These are phyloP conservation scores for Rhodotorula toruloides DNA, from an alignment of 768 basidiomycete genomes.

Conservation along the genomic window DNA sequence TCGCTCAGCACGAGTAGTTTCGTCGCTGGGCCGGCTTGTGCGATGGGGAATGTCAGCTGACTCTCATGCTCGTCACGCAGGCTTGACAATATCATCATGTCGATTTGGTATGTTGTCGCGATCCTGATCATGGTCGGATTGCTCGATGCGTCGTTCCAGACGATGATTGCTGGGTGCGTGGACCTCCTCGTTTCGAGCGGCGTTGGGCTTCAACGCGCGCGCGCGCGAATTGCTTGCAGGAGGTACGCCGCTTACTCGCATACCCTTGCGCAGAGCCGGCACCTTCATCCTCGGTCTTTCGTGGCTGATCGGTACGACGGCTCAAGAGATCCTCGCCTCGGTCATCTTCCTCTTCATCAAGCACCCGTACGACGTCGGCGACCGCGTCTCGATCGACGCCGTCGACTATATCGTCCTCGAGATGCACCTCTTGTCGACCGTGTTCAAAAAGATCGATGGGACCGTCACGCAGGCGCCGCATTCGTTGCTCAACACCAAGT, in stretches of 20 bases:
- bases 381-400: slow-evolving; percentile 56
- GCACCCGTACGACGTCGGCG: slow-evolving; percentile 59
- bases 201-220: background rate
- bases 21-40: too few species aligned
- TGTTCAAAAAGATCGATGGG: slow-evolving; percentile 59
- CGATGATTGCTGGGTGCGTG: slow-evolving; percentile 32
- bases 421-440: slow-evolving; percentile 72
- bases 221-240: background rate
- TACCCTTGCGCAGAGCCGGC: slow-evolving; percentile 51
- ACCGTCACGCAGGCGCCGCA: slow-evolving; percentile 57
- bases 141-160: slow-evolving; percentile 51
- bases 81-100: slow-evolving; percentile 80
- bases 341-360: slow-evolving; percentile 79
- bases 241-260: background rate
- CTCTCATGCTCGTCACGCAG: slow-evolving; percentile 43
- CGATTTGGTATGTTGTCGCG: slow-evolving; percentile 61
- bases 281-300: slow-evolving; percentile 57
- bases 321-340: slow-evolving; percentile 72
- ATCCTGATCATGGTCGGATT: slow-evolving; percentile 77
- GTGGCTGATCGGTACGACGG: slow-evolving; percentile 56
- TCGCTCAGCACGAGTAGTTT: too few species aligned
- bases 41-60: background rate
- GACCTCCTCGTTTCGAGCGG: too few species aligned
- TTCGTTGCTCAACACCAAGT: slow-evolving; percentile 56
- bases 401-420: slow-evolving; percentile 32